phyloP scores from a whole-genome alignment of 768 basidiomycete species.

The Candolleomyces aberdarensis region DNA sequence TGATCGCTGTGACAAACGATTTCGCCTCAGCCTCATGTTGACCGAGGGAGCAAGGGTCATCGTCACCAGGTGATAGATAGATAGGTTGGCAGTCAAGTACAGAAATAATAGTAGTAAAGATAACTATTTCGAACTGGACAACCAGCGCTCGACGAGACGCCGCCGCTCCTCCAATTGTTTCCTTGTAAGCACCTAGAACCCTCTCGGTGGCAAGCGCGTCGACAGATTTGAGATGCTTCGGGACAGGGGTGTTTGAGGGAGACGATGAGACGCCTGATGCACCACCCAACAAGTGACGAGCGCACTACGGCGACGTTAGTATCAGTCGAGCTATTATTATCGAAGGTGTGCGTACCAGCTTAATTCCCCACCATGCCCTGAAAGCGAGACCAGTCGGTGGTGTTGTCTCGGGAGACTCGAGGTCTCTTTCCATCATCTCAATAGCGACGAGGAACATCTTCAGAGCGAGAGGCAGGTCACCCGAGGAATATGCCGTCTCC shows the following conservation, averaged over 20 bases:
- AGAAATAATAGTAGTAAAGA: too few relatives aligned
- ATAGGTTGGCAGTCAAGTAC: background rate
- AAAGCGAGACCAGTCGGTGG: slow-evolving; percentile 55
- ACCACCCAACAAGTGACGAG: slow-evolving; percentile 49
- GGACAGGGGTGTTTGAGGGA: slow-evolving; percentile 54
- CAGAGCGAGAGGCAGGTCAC: slow-evolving; percentile 70
- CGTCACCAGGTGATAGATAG: background rate
- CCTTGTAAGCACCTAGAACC: slow-evolving; percentile 57
- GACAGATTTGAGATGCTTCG: slow-evolving; percentile 54
- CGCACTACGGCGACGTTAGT: slow-evolving; percentile 40
- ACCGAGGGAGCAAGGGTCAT: too few relatives aligned
- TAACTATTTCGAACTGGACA: slow-evolving; percentile 22
- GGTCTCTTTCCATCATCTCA: slow-evolving; percentile 71
- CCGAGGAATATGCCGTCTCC: slow-evolving; percentile 82
- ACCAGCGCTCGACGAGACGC: slow-evolving; percentile 45
- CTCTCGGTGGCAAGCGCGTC: slow-evolving; percentile 75
- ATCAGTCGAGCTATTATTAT: background rate
- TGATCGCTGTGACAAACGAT: background rate
- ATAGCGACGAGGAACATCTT: slow-evolving; percentile 76
- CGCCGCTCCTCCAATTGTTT: slow-evolving; percentile 38
- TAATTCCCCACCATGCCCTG: slow-evolving; percentile 82
- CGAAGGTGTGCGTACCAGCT: slow-evolving; percentile 53
- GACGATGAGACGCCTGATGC: slow-evolving; percentile 38
- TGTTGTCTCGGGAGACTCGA: slow-evolving; percentile 36
- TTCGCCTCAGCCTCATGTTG: too few relatives aligned